Base-by-base conservation (phyloP, 2,329 filamentous ascomycete genomes). In the Thermoascus crustaceus region DNA sequence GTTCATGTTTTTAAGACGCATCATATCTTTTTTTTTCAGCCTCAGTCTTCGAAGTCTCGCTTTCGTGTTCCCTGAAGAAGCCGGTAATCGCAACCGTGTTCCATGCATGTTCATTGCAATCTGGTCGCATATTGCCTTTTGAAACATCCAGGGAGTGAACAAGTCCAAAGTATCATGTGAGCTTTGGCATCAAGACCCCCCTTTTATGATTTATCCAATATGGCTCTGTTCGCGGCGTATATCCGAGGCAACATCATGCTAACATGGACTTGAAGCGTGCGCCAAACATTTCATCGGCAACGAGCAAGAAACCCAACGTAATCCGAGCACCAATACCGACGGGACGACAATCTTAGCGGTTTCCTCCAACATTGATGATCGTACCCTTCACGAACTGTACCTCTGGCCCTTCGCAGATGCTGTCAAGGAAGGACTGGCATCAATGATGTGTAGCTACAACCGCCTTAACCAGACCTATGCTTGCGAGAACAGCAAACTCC, bases 241-340 rank as follows among this genome's bases (percentile, higher is more conserved):
- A n/a, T 24, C 22, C 22, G 7, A 9, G 11, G 22, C 3, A 11
- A 16, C 5, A 16, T 3, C 4, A 16, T 16, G 11, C 25, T 29
- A 8, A 29, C 10, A 11, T 7, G n/a, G n/a, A n/a, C 11, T 11
- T 29, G 4, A 8, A 49, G 61, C 66, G 19, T 61, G 55, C 30
- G 58, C 58, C 10, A 66, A 70, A 49, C 69, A 67, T 43, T 69
- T 54, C 38, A 61, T 83, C 34, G 71, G 70, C 20, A 82, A 86
- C 55, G 81, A 86, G 54, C 80, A 85, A 55, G 80, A 83, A 75
- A 52, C 75, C 36, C 75, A 78, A 44, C 75, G 78, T 48, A 74
- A 78, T 49, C 57, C 39, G 50, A 61, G 14, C 52, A 61, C 40
- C 45, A 57, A 11, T 45, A 61, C 44, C 61, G 43, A 59, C 61